Evolutionary conservation across 495 filamentous ascomycete genomes (phyloP), one percentile per base, ranked within the genome.

Genomic region (Tuber calosporum): DNA sequence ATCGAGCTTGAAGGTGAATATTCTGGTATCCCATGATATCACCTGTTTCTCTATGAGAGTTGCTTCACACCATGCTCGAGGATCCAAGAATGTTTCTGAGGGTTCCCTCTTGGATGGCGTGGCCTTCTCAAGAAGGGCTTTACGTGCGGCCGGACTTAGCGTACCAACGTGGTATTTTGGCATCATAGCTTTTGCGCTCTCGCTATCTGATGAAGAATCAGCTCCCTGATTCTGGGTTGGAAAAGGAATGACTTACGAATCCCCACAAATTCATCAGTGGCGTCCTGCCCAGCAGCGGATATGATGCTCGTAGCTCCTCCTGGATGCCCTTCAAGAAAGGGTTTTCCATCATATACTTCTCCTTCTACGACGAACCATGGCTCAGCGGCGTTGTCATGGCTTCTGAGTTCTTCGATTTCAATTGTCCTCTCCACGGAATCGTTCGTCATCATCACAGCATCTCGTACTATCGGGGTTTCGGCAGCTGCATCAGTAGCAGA

Each of bases 321-420:
- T 2, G 94, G 94, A 83, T 98, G 94, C 15, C 87, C 92, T 76
- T 93, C 87, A 11, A 98, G 84, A 82, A 96, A 98, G 13, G 81
- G 82, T 5, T 92, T 93, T 7, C 94, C 94, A 82, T 97, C 90
- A 80, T 97, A 98, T 22, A 97, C 94, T 77, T 98, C 90, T 0
- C 94, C 92, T 75, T 95, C 90, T 15, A 98, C 87, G 22, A 97
- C 89, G 79, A 98, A 97, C 94, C 94, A 97, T 22, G 94, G 93
- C 62, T 88, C 85, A 0, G 88, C 83, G 30, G 88, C 87, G 53
- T 83, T 86, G 37, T 89, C 89, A 79, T 96, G 91, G 58, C 86
- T 85, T 70, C 87, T 87, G 40, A 98, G 83, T 77, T 97, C 92
- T 62, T 91, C 88, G 38, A 93, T 83, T 7, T 87, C 86, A 73